Evolutionary conservation across 139 green algal species (phyloP).

Genomic region (Spirogloea muscicola): DNA sequence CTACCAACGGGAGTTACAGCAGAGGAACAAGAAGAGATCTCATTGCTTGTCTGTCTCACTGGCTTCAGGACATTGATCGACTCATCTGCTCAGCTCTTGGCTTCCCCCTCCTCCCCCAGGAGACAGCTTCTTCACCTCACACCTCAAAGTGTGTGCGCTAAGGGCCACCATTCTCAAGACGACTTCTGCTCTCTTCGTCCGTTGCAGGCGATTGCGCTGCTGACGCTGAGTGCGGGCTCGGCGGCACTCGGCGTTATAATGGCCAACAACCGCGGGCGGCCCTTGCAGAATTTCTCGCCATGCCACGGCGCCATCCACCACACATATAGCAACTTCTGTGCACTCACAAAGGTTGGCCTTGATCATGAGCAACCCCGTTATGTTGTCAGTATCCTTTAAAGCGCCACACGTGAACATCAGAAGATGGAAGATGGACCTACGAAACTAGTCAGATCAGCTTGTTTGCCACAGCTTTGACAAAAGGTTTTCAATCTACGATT

Average conservation of each 20-base stretch:
- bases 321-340: neutral
- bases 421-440: too few species aligned
- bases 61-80: neutral
- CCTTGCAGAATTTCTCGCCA: neutral
- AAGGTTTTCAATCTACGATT: too few species aligned
- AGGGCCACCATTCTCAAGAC: neutral
- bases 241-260: neutral
- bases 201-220: neutral
- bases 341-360: slow-evolving; percentile 23
- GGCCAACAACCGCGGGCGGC: neutral
- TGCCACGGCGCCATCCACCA: neutral
- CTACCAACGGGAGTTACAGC: too few species aligned
- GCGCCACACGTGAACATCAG: too few species aligned
- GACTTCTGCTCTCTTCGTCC: neutral
- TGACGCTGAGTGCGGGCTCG: neutral
- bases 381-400: too few species aligned
- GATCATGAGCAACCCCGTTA: too few species aligned
- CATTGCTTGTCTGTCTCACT: slow-evolving; percentile 2
- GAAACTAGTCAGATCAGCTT: too few species aligned
- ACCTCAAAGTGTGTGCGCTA: neutral
- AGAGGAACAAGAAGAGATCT: slow-evolving; percentile 1
- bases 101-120: neutral
- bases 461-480: too few species aligned
- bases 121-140: neutral
- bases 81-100: neutral